These are phyloP conservation scores for Tuber aestivum DNA, from an alignment of 495 filamentous ascomycete species.

Conservation along the genomic window DNA sequence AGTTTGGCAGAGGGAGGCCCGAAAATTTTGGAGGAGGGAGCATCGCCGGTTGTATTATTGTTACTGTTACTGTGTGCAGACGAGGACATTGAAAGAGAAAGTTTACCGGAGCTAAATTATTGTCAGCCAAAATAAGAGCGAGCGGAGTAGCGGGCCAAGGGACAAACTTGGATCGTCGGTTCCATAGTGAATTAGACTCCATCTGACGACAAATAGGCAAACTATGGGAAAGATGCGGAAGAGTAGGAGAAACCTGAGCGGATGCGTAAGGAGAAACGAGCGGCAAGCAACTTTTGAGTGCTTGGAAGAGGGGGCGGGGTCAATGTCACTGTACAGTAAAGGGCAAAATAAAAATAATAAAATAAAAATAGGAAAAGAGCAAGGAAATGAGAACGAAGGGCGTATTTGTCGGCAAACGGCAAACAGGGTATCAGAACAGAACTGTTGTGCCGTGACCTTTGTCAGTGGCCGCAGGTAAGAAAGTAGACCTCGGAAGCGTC, in stretches of 20 bases:
- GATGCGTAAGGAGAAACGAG: conserved; percentile 39
- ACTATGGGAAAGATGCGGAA: conserved; percentile 36
- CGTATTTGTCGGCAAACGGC: conserved; percentile 2
- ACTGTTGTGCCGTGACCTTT: not conserved
- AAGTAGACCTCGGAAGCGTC: not conserved
- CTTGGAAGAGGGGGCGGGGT: conserved; percentile 28
- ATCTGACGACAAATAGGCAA: conserved; percentile 47
- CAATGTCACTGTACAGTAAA: conserved; percentile 28
- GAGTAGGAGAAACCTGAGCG: conserved; percentile 38
- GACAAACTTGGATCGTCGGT: conserved; percentile 80
- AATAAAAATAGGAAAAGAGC: conserved; percentile 21
- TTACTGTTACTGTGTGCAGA: conserved; percentile 58
- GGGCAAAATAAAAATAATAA: no score
- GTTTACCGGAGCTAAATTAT: conserved; percentile 56
- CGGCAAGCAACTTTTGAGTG: conserved; percentile 40
- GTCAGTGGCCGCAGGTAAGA: not conserved
- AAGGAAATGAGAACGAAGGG: conserved; percentile 19
- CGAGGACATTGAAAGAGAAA: conserved; percentile 71
- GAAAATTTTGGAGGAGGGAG: conserved; percentile 53
- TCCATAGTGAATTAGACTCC: conserved; percentile 72
- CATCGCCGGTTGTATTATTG: conserved; percentile 59
- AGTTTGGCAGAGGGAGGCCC: conserved; percentile 64
- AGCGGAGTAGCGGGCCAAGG: conserved; percentile 18
- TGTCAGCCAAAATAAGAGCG: conserved; percentile 24
- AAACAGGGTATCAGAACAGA: not conserved